Evolutionary conservation across 2,329 filamentous ascomycete genomes (phyloP).

Genomic region (Aspergillus sp.): DNA sequence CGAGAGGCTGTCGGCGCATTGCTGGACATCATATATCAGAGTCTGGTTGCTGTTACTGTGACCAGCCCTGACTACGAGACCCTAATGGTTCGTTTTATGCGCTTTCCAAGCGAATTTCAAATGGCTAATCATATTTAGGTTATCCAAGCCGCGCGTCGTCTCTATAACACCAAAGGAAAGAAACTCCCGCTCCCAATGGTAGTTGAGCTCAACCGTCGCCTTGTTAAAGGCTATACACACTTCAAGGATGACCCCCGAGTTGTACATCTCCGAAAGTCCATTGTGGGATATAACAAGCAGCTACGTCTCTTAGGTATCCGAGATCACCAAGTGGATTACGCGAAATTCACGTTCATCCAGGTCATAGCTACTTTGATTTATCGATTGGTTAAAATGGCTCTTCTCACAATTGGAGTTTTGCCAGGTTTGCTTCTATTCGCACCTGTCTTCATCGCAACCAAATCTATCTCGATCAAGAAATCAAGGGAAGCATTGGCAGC

Average conservation of each 20-base stretch:
- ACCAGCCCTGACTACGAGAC: constrained; percentile 93
- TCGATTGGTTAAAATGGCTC: constrained; percentile 68
- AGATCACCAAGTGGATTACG: constrained; percentile 93
- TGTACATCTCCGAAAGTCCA: constrained; percentile 65
- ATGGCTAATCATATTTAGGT: constrained; percentile 48
- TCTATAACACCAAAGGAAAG: constrained; percentile 93
- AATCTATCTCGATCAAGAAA: constrained; percentile 75
- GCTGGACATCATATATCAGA: constrained; percentile 80
- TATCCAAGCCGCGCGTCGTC: constrained; percentile 85
- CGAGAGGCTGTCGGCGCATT: constrained; percentile 82
- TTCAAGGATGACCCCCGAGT: constrained; percentile 91
- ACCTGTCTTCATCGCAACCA: constrained; percentile 80
- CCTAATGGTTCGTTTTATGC: constrained; percentile 60
- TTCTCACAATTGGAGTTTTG: constrained; percentile 75
- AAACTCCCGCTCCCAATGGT: constrained; percentile 89
- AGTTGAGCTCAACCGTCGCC: constrained; percentile 85
- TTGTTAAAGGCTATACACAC: constrained; percentile 85
- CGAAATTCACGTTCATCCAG: constrained; percentile 71
- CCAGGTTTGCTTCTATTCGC: constrained; percentile 84
- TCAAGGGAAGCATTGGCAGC: constrained; percentile 78
- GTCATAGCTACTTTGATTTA: constrained; percentile 76
- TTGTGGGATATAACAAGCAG: constrained; percentile 81
- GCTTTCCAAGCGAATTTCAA: not conserved
- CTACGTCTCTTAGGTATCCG: constrained; percentile 80
- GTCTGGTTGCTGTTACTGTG: constrained; percentile 82